Base-by-base conservation (phyloP, 2,329 filamentous ascomycete genomes). In the Metarhizium anisopliae region DNA sequence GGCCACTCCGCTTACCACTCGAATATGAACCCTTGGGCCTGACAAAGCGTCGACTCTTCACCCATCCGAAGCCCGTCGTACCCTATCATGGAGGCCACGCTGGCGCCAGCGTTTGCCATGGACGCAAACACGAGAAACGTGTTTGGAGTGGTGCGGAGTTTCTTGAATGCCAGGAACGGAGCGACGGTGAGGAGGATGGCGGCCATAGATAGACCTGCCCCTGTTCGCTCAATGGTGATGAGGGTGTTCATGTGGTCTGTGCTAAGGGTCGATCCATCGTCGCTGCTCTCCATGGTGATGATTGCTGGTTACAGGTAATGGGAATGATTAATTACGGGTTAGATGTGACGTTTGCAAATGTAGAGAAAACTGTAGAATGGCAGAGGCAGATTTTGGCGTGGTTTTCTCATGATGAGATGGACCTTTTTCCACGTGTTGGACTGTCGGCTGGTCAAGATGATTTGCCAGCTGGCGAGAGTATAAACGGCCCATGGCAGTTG, bases 31-130 rank as follows among this genome's bases (percentile, higher is more conserved):
- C 79, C 79, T 62, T 84, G 81, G 0, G 75, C 72, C 63, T 82
- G 80, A 63, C 82, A 93, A 14, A 92, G 70, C 6, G 77, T 63
- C 18, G 80, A 84, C 0, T 73, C 68, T 10, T 75, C 69, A 0
- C 83, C 83, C 50, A 72, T 71, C 5, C 72, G 65, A 35, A 90
- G 77, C 2, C 85, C 86, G 29, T 83, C 80, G 50, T 83, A 82
- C 0, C 86, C 86, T 54, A 92, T 88, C 53, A 90, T 74, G 29
- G 87, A 89, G 7, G 86, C 88, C 36, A 77, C 71, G 58, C 80
- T 81, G 20, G 81, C 81, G 4, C 79, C 80, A 2, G 81, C 70
- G 58, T 72, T 72, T 50, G 70, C 69, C n/a, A 71, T 59, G 16
- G 67, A 70, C 1, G 70, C 70, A 54, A 68, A 65, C 6, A 72